These are phyloP conservation scores for Didymella pinodella DNA, from an alignment of 2,329 filamentous ascomycete genomes.

Conservation along the genomic window DNA sequence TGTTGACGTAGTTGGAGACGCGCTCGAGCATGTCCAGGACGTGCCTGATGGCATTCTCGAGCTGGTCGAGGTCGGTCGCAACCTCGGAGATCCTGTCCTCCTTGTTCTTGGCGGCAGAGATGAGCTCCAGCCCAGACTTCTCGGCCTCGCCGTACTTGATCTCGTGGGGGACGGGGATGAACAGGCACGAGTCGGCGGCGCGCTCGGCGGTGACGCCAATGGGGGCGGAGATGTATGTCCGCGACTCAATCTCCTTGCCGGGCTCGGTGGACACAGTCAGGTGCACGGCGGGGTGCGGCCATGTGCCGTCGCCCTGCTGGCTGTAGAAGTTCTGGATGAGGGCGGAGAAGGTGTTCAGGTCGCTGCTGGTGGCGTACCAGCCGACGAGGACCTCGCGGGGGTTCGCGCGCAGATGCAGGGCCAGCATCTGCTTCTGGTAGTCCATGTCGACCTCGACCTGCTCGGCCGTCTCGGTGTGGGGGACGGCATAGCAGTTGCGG, in stretches of 20 bases:
- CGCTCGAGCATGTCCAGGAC: slow-evolving; percentile 89
- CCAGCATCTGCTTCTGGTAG: slow-evolving; percentile 99
- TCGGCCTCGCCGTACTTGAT: slow-evolving; percentile 86
- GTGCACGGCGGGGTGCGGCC: slow-evolving; percentile 96
- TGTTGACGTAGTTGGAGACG: slow-evolving; percentile 89
- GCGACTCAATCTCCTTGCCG: slow-evolving; percentile 85
- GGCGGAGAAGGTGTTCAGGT: slow-evolving; percentile 97
- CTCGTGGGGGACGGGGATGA: slow-evolving; percentile 96
- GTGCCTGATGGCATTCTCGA: slow-evolving; percentile 86
- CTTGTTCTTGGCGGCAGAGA: slow-evolving; percentile 79
- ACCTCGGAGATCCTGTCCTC: slow-evolving; percentile 78
- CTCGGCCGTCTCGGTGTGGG: slow-evolving; percentile 97
- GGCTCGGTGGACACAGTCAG: slow-evolving; percentile 91
- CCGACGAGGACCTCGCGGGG: slow-evolving; percentile 93
- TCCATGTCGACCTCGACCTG: slow-evolving; percentile 99
- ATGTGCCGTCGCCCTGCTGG: slow-evolving; percentile 94
- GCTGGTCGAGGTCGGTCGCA: slow-evolving; percentile 85
- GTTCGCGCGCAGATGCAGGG: slow-evolving; percentile 90
- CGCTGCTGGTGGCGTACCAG: slow-evolving; percentile 97
- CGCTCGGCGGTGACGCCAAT: slow-evolving; percentile 95
- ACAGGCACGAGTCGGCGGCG: slow-evolving; percentile 93
- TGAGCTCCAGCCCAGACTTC: slow-evolving; percentile 80
- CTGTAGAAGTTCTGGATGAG: slow-evolving; percentile 99
- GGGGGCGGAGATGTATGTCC: slow-evolving; percentile 93
- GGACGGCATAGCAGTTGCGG: slow-evolving; percentile 94